Conservation (phyloP, 2,329 filamentous ascomycete species). For the Tolypocladium paradoxum region DNA sequence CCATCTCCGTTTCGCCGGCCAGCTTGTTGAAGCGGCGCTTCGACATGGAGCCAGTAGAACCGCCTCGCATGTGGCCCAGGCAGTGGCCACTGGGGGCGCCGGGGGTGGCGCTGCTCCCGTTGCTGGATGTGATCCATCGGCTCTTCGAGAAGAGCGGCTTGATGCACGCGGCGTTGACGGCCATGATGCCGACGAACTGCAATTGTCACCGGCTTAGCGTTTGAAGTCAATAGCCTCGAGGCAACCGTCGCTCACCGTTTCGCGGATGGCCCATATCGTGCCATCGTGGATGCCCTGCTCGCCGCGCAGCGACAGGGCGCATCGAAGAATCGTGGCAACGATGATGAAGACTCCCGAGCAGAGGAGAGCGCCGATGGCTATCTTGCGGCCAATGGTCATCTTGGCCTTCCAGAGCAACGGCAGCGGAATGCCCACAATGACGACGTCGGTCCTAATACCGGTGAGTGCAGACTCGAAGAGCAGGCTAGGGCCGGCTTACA, state of each 20-base stretch:
- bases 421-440: conserved; percentile 27
- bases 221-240: background rate
- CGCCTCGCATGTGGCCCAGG: conserved; percentile 14
- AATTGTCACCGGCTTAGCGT: background rate
- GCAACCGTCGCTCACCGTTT: conserved; percentile 19
- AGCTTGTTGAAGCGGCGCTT: background rate
- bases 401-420: conserved; percentile 29
- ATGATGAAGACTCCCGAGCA: conserved; percentile 34
- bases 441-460: conserved; percentile 23
- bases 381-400: conserved; percentile 23
- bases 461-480: too few relatives aligned
- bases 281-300: conserved; percentile 25
- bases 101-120: conserved; percentile 16
- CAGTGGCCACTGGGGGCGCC: conserved; percentile 4
- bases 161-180: conserved; percentile 29
- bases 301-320: conserved; percentile 23
- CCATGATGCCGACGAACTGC: conserved; percentile 32
- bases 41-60: background rate
- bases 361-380: conserved; percentile 26
- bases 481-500: background rate
- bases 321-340: conserved; percentile 29
- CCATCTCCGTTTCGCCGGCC: conserved; percentile 11
- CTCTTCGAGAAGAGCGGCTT: conserved; percentile 25
- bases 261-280: conserved; percentile 32
- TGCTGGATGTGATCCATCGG: conserved; percentile 21